Evolutionary conservation across 1,284 basidiomycete genomes (phyloP), one percentile per base, ranked within the genome.

Genomic region (Peniophora sp.): DNA sequence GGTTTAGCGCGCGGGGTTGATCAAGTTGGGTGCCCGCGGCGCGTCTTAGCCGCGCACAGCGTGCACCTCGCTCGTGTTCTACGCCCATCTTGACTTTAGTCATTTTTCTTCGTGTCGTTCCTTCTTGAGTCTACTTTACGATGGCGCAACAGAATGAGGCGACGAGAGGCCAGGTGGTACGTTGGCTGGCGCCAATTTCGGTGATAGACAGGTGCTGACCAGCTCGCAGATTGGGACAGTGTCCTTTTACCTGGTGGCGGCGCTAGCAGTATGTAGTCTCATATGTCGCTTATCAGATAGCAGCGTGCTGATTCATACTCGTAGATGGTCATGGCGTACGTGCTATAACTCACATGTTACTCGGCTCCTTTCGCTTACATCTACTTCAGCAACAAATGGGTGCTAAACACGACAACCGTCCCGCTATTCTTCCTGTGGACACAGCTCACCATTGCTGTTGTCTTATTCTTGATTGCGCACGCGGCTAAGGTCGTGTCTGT

Each of bases 361-460:
- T 47, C 42, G n/a, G 15, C 24, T 47, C 47, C 51, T 22, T 45
- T 37, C 51, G 37, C 17, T 55, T 5, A 24, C 20, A 24, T 24
- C 35, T 34, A 39, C 12, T 57, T 3, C 62, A 88, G 85, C 22
- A 88, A 90, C 61, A 89, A 88, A 84, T 88, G 85, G 84, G 85
- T 88, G 10, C 69, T 89, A 12, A 81, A 83, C 61, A 66, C 65
- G 14, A 88, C 87, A 5, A 64, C 71, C 11, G 76, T 79, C 2
- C 92, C 91, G 0, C 73, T 93, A 2, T 94, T 93, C 70, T 92
- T 94, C 75, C 73, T 94, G n/a, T 81, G 85, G 67, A 71, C 76
- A 2, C 91, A 94, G 62, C 75, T 93, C 15, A 54, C 80, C 50
- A 89, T 93, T 48, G 92, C 92, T 11, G 81, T 89, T 37, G 22